A percentile compares a stretch with the other conserved stretches of the same genome.
Conservation (phyloP, 2,329 filamentous ascomycete species). For the Apiospora koreana region DNA sequence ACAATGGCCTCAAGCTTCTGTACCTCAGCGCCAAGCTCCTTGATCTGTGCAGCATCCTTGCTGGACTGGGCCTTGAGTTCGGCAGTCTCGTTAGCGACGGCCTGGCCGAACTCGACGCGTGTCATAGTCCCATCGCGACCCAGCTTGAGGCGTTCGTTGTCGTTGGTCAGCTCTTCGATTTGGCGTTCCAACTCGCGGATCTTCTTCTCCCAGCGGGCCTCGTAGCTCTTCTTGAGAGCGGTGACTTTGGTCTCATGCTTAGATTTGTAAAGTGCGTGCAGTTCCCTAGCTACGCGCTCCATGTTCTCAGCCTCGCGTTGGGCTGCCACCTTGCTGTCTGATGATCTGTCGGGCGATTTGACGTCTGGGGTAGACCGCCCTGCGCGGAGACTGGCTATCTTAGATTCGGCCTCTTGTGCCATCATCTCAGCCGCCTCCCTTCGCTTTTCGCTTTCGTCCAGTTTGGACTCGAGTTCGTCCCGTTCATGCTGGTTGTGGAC, state of each 20-base stretch:
- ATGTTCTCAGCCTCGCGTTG: slow-evolving; percentile 76
- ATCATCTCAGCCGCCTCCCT: slow-evolving; percentile 74
- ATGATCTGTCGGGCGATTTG: slow-evolving; percentile 42
- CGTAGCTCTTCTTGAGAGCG: slow-evolving; percentile 82
- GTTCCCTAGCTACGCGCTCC: slow-evolving; percentile 89
- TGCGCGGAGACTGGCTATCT: slow-evolving; percentile 72
- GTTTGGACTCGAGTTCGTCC: slow-evolving; percentile 73
- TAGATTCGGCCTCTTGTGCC: slow-evolving; percentile 74
- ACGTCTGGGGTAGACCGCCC: slow-evolving; percentile 50
- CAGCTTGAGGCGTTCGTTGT: slow-evolving; percentile 73
- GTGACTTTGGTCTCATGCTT: slow-evolving; percentile 97
- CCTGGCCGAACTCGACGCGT: slow-evolving; percentile 51
- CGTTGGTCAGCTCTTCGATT: slow-evolving; percentile 67
- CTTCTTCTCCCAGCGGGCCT: slow-evolving; percentile 86
- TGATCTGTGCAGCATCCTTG: slow-evolving; percentile 66
- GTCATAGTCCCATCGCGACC: slow-evolving; percentile 68
- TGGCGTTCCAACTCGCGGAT: slow-evolving; percentile 74
- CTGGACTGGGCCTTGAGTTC: slow-evolving; percentile 60
- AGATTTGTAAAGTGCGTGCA: slow-evolving; percentile 91
- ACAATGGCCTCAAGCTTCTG: slow-evolving; percentile 75
- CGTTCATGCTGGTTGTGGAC: slow-evolving; percentile 76
- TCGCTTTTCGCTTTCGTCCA: slow-evolving; percentile 76
- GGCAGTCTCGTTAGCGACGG: slow-evolving; percentile 42
- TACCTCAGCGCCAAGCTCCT: slow-evolving; percentile 71
- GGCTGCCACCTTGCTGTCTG: slow-evolving; percentile 36